Percentiles rank a stretch among this genome's conserved stretches.
These are phyloP conservation scores for Endoconidiophora laricicola DNA, from an alignment of 2,329 filamentous ascomycete species.

Conservation along the genomic window DNA sequence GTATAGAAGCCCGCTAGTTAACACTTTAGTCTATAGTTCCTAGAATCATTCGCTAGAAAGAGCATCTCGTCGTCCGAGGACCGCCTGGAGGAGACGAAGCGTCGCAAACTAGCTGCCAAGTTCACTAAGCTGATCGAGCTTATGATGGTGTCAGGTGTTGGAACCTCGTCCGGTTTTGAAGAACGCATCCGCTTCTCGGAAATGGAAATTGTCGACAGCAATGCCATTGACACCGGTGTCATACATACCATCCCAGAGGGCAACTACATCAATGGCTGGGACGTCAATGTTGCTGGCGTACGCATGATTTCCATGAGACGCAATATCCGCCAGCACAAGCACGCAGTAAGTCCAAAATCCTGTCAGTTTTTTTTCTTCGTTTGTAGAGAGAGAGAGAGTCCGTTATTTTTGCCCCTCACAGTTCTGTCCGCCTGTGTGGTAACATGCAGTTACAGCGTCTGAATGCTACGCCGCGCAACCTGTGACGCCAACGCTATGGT, in stretches of 20 bases:
- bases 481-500: too few relatives aligned
- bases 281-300: conserved; percentile 86
- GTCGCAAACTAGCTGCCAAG: conserved; percentile 80
- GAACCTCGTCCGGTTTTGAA: conserved; percentile 91
- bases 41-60: conserved; percentile 94
- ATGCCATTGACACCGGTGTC: conserved; percentile 80
- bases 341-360: conserved; percentile 48
- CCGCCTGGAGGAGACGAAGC: conserved; percentile 86
- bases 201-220: conserved; percentile 87
- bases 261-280: conserved; percentile 88
- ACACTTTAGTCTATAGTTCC: conserved; percentile 41
- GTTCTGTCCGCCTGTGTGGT: too few relatives aligned
- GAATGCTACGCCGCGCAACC: too few relatives aligned
- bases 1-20: too few relatives aligned
- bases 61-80: conserved; percentile 96
- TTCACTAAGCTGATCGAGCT: conserved; percentile 90
- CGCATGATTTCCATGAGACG: conserved; percentile 65
- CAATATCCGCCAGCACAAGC: conserved; percentile 76
- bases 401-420: too few relatives aligned
- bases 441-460: too few relatives aligned
- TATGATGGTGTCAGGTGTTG: conserved; percentile 98
- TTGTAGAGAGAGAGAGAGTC: not conserved
- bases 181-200: conserved; percentile 94
- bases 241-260: conserved; percentile 79
- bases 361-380: not conserved